Evolutionary conservation across 1,284 basidiomycete species (phyloP), one percentile per base, ranked within the genome.

Genomic region (Macrocybe sp.): DNA sequence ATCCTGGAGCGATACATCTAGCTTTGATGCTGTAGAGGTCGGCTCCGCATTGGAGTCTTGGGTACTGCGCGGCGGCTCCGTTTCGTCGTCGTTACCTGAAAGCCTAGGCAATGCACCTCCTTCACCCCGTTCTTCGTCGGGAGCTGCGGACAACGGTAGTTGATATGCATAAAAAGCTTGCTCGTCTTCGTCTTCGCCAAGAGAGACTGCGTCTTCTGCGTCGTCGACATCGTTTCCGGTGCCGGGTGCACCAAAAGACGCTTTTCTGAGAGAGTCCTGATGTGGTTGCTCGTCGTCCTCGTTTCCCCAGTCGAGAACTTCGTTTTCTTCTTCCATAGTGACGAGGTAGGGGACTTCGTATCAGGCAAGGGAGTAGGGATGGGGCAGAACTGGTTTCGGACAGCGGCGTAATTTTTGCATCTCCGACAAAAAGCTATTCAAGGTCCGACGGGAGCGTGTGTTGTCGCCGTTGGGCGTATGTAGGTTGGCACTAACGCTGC

Each of bases 291-390:
- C 79, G 49, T 85, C 80, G 44, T 86, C 85, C 50, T 84, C 85
- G 58, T 83, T 76, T 32, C 80, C 82, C 86, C 86, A 89, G 66
- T 89, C 85, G 34, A 88, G 69, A 33, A 77, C 66, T 59, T 89
- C 85, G 37, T 65, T 68, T 48, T 89, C 85, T 57, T 84, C 81
- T 55, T 78, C 81, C 84, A 86, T 86, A 55, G 44, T 57, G 50
- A 44, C 40, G 44, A 50, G 52, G 52, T 51, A 54, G 39, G 49
- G 42, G 48, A 45, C 50, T 44, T 48, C 44, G 52, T 53, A 56
- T 41, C 34, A 42, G 47, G 53, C 45, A 33, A 36, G 28, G 53
- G 46, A 55, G 52, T 44, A 55, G 52, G 54, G 49, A 46, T 45
- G 55, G 53, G 53, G 51, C 37, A 39, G 32, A 47, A 41, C 28